These are phyloP conservation scores for Pyrus hybrid DNA, from an alignment of 331 rosid genomes.

Conservation along the genomic window DNA sequence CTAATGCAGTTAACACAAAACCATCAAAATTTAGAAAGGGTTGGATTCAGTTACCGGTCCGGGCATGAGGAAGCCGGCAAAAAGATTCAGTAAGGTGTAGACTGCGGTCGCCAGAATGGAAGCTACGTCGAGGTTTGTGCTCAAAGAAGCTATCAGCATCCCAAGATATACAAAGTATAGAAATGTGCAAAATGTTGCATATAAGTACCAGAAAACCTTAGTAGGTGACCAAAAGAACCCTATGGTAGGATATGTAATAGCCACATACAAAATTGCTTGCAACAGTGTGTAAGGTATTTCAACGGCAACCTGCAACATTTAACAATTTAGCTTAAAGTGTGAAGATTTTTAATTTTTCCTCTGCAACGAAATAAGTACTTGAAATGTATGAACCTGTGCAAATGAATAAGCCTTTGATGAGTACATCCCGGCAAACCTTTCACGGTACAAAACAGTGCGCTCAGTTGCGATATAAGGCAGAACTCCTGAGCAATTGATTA, in stretches of 20 bases:
- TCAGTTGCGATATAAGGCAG: conserved; percentile 65
- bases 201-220: conserved; percentile 78
- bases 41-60: conserved; percentile 54
- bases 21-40: conserved; percentile 2
- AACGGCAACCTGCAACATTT: conserved; percentile 51
- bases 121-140: conserved; percentile 57
- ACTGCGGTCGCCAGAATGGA: conserved; percentile 51
- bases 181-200: conserved; percentile 71
- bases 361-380: not conserved
- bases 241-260: conserved; percentile 73
- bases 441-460: conserved; percentile 65
- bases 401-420: conserved; percentile 74
- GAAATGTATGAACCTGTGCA: conserved; percentile 43
- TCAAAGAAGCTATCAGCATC: conserved; percentile 66
- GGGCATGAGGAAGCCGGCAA: conserved; percentile 81
- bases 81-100: conserved; percentile 80
- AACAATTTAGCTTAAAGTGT: not conserved
- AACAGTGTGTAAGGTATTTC: conserved; percentile 75
- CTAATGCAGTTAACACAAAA: not conserved
- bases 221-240: conserved; percentile 54
- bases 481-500: conserved; percentile 60
- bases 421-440: conserved; percentile 90
- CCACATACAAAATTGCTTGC: conserved; percentile 54
- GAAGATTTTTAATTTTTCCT: not conserved
- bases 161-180: conserved; percentile 74